Evolutionary conservation across 805 yeast species (phyloP), one percentile per base, ranked within the genome.

Genomic region (Lipomyces kockii): DNA sequence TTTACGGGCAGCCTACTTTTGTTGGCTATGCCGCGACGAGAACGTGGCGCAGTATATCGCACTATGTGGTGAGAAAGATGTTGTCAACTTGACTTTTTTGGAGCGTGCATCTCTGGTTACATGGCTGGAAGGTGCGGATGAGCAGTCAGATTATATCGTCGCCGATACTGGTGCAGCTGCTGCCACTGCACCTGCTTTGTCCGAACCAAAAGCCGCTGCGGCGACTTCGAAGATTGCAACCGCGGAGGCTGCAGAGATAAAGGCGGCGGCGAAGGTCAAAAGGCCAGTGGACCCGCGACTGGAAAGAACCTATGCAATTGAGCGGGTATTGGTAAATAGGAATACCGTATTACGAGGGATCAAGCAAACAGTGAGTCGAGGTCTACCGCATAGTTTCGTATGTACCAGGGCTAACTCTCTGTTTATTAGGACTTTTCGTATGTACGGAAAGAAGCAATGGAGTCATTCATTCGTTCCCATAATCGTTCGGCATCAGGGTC

Each of bases 41-140:
- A 84, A 88, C 52, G 89, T 92, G 57, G 89, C 97, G 12, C 97
- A 91, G 63, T 93, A 94, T 76, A 84, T 92, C 67, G 84, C 87
- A 11, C 87, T 85, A 51, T 91, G 97, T 71, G 89, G 86, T 73
- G 84, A 83, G 60, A 80, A 84, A 52, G 83, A 85, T 2, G 83
- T 94, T 43, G 82, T 86, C 2, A 91, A 91, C 70, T 85, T 94
- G 76, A 87, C 91, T 65, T 93, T 94, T 75, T 79, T 91, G 76
- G 97, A 92, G 74, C 87, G 96, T 78, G 88, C 92, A 8, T 97
- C 94, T 76, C 83, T 94, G 68, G 83, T 89, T 63, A 85, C 91
- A 37, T 93, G 95, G 92, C 83, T 94, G 61, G 84, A 84, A 67
- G 97, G 97, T 2, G 82, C 86, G 25, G 81, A 87, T 2, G 86